Evolutionary conservation across 306 rosid genomes (phyloP), one percentile per base, ranked within the genome.

Genomic region (Chamaecrista fasciculata): DNA sequence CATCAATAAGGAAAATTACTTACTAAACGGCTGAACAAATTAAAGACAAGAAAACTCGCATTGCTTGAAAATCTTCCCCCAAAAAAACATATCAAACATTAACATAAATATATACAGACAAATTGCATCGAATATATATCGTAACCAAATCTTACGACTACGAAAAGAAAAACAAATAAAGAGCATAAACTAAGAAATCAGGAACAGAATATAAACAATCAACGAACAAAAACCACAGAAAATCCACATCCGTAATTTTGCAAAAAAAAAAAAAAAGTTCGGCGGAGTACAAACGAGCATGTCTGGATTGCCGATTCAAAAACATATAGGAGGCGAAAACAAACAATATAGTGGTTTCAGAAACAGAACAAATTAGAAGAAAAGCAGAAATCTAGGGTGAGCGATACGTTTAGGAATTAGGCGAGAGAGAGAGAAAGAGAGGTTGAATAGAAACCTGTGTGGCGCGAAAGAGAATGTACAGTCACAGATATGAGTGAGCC

Each of bases 381-480:
- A 49, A 77, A 52, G 26, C 26, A 40, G 2, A 28, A 56, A 56
- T 29, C 62, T 31, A 57, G 63, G 63, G 43, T 21, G 40, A 18
- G 23, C 5, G 4, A 20, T 18, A 0, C n/a, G 64, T 58, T 33
- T 20, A 7, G 12, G 39, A 33, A 36, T 60, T 6, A 2, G 62
- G 49, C 37, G 75, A 28, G 2, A 59, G 20, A 37, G 56, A 24
- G 50, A 46, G 57, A 42, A 49, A 58, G 50, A 53, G 48, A 28
- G 24, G 62, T n/a, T 25, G 64, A 29, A 19, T 62, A 42, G 72
- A 79, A 69, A 76, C 49, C 64, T 31, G 40, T 16, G 78, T 79
- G 88, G 88, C 83, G 91, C 91, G 81, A 81, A 83, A 67, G 47
- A 53, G 62, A 49, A n/a, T n/a, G n/a, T n/a, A n/a, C n/a, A 20